phyloP scores from a whole-genome alignment of 192 early-diverging fungal species.

The Coemansia pectinata region DNA sequence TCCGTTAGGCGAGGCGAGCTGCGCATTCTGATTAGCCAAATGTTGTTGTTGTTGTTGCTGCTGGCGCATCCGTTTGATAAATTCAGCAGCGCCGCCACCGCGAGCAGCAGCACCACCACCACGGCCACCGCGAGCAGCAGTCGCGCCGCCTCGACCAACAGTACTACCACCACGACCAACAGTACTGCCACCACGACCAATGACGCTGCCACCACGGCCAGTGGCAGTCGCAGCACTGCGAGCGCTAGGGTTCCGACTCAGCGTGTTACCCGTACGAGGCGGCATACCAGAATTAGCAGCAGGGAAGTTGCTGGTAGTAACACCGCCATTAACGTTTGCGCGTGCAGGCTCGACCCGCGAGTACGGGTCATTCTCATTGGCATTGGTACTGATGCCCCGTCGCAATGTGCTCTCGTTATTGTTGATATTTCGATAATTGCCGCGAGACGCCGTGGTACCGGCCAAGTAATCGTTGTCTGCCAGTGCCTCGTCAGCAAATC shows the following conservation, averaged over 20 bases:
- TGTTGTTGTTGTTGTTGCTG: constrained; percentile 16
- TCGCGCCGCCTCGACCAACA: too few species aligned
- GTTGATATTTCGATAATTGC: background rate
- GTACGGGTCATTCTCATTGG: background rate
- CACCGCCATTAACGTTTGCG: constrained; percentile 9
- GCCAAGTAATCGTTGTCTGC: constrained; percentile 1
- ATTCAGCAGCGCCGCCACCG: background rate
- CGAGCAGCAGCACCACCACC: background rate
- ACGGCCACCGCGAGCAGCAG: background rate
- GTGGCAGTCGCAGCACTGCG: background rate
- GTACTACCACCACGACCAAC: background rate
- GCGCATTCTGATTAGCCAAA: constrained; percentile 14
- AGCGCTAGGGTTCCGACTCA: constrained; percentile 9
- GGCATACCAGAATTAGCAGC: background rate
- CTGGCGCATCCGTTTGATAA: background rate
- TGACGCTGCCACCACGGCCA: background rate
- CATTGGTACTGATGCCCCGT: background rate
- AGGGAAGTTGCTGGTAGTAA: constrained; percentile 1
- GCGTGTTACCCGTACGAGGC: background rate
- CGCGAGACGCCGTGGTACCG: background rate
- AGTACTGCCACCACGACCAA: background rate
- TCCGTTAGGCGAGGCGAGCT: constrained; percentile 14
- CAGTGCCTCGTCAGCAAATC: background rate
- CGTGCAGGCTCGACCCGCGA: constrained; percentile 10
- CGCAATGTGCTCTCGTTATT: background rate